These are phyloP conservation scores for Penicillium sp. DNA, from an alignment of 2,329 filamentous ascomycete genomes.

Conservation along the genomic window DNA sequence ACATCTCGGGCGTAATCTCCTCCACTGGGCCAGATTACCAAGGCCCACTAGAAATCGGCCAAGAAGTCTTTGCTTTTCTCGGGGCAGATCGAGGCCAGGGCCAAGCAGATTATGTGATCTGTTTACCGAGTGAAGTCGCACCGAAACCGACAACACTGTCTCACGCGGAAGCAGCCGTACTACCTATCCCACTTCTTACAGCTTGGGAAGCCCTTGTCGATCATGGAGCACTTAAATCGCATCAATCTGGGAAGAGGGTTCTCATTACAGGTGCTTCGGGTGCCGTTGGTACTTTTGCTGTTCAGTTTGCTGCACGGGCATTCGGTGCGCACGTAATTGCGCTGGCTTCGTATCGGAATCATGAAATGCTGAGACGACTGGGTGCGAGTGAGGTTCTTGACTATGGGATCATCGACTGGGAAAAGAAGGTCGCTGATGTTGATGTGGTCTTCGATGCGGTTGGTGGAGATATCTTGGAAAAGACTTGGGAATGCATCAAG, in stretches of 20 bases:
- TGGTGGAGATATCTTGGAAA: constrained; percentile 28
- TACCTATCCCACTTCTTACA: constrained; percentile 6
- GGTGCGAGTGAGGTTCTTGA: constrained; percentile 3
- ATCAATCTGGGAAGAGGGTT: background rate
- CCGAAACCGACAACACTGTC: constrained; percentile 2
- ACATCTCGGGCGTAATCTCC: constrained; percentile 5
- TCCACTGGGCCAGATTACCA: constrained; percentile 5
- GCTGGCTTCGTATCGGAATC: constrained; percentile 2
- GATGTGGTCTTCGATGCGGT: constrained; percentile 36
- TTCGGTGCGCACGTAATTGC: background rate
- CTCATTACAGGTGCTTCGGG: constrained; percentile 6
- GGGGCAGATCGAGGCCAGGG: background rate
- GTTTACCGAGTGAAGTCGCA: background rate
- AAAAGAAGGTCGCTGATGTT: background rate
- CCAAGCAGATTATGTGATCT: constrained; percentile 4
- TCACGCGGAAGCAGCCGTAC: constrained; percentile 1
- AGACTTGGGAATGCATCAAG: constrained; percentile 33
- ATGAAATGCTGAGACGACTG: background rate
- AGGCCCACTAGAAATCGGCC: background rate
- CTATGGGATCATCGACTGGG: background rate
- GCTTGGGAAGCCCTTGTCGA: constrained; percentile 3
- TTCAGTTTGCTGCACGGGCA: background rate
- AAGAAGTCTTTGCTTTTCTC: constrained; percentile 1
- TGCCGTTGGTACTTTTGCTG: constrained; percentile 4
- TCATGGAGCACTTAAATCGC: background rate